Percentiles rank a stretch among this genome's conserved stretches.
Conservation (phyloP, 108 stramenopile genomes). For the Schizochytrium sp. region DNA sequence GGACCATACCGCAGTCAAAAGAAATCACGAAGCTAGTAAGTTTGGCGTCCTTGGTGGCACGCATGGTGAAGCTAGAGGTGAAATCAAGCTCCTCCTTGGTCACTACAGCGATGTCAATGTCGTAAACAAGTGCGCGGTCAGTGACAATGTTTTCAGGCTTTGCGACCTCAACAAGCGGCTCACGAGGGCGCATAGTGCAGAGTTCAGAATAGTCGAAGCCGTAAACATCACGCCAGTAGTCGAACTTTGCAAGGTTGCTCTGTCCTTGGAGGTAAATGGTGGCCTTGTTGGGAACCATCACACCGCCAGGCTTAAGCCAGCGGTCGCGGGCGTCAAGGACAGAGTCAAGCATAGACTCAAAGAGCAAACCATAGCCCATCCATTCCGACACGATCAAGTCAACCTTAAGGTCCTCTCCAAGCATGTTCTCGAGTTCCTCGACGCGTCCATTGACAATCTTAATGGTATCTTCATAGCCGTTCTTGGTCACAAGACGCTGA, state of each 20-base stretch:
- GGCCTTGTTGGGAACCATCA: slow-evolving; percentile 64
- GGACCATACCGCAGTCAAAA: slow-evolving; percentile 63
- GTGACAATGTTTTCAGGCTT: slow-evolving; percentile 52
- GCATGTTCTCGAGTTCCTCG: slow-evolving; percentile 84
- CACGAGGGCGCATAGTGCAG: neutral
- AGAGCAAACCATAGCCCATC: slow-evolving; percentile 87
- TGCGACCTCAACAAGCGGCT: slow-evolving; percentile 57
- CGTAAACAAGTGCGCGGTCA: neutral
- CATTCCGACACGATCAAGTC: slow-evolving; percentile 98
- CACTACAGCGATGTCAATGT: slow-evolving; percentile 26
- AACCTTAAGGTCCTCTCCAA: slow-evolving; percentile 79
- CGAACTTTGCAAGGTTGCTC: neutral
- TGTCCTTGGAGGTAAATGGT: slow-evolving; percentile 62
- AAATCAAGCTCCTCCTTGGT: slow-evolving; percentile 50
- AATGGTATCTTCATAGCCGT: slow-evolving; percentile 66
- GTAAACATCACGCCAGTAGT: slow-evolving; percentile 61
- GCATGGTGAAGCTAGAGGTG: neutral
- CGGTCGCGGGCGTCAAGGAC: slow-evolving; percentile 68
- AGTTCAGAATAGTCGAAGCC: slow-evolving; percentile 62
- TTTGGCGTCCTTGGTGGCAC: slow-evolving; percentile 37
- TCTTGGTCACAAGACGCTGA: slow-evolving; percentile 70
- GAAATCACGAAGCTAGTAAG: slow-evolving; percentile 63
- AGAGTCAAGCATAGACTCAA: slow-evolving; percentile 75
- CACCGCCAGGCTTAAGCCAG: slow-evolving; percentile 66
- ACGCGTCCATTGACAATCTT: slow-evolving; percentile 63